These are phyloP conservation scores for Senna siamea DNA, from an alignment of 306 rosid genomes.

Conservation along the genomic window DNA sequence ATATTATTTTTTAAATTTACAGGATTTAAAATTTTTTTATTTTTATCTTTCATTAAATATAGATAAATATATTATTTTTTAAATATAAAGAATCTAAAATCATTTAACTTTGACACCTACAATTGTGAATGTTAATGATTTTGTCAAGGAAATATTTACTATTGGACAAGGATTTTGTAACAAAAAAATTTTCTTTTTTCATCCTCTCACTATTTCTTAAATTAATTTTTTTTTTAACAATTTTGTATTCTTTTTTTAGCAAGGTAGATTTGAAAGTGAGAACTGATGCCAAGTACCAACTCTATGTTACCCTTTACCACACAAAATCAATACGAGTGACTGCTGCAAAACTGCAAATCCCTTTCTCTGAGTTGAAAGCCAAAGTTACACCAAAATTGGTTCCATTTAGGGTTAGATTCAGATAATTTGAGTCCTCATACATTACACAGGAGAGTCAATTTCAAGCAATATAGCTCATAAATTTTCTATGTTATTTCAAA, in stretches of 20 bases:
- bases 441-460: constrained; percentile 36
- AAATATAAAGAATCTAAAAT: no score
- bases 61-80: no score
- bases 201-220: background rate
- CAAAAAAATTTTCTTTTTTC: background rate
- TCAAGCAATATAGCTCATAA: constrained; percentile 28
- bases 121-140: background rate
- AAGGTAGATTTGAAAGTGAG: constrained; percentile 52
- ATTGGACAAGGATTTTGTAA: constrained; percentile 17
- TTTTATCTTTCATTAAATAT: no score
- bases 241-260: background rate
- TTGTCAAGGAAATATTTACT: constrained; percentile 11
- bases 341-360: constrained; percentile 49
- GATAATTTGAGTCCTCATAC: constrained; percentile 38
- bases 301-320: constrained; percentile 57
- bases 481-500: constrained; percentile 19
- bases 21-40: no score
- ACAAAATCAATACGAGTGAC: constrained; percentile 48
- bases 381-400: constrained; percentile 44
- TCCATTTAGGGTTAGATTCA: constrained; percentile 52
- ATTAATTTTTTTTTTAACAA: background rate
- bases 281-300: constrained; percentile 58
- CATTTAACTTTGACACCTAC: constrained; percentile 36
- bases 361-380: constrained; percentile 51
- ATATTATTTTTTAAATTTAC: no score